phyloP scores from a whole-genome alignment of 129 eudicot genomes.

The Scalesia atractyloides region DNA sequence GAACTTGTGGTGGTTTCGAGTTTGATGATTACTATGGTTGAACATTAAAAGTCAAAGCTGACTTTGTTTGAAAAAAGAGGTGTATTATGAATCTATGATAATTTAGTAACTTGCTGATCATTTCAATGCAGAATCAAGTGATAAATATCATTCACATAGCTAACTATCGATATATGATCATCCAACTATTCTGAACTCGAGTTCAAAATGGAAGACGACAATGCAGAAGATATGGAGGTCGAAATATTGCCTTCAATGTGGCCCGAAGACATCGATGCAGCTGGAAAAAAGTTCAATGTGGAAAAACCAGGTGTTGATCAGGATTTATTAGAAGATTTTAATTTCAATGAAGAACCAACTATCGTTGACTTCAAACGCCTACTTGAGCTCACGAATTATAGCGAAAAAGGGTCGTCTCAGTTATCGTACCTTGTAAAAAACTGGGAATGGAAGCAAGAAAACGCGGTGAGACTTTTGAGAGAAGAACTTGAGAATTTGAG shows the following conservation, averaged over 20 bases:
- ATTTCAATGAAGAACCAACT: slow-evolving; percentile 58
- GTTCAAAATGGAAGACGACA: slow-evolving; percentile 43
- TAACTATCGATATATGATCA: slow-evolving; percentile 20
- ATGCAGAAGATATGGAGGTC: slow-evolving; percentile 67
- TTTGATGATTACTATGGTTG: slow-evolving; percentile 10
- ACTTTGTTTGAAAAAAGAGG: neutral
- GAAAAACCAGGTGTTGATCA: slow-evolving; percentile 65
- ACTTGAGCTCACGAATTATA: slow-evolving; percentile 67
- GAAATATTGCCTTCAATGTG: slow-evolving; percentile 84
- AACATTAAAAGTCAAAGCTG: slow-evolving; percentile 21
- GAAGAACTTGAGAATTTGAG: slow-evolving; percentile 84
- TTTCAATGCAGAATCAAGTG: slow-evolving; percentile 24
- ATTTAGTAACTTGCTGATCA: slow-evolving; percentile 21
- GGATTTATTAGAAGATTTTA: slow-evolving; percentile 70
- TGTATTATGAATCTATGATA: neutral
- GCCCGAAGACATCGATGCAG: slow-evolving; percentile 91
- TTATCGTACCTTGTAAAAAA: slow-evolving; percentile 66
- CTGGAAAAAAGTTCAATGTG: slow-evolving; percentile 69
- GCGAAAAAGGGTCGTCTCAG: slow-evolving; percentile 84
- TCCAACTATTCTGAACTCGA: slow-evolving; percentile 22
- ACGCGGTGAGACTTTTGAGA: slow-evolving; percentile 74
- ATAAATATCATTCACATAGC: slow-evolving; percentile 3
- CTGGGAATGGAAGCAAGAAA: slow-evolving; percentile 85
- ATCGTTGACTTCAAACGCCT: slow-evolving; percentile 69
- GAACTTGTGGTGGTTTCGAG: neutral